Evolutionary conservation across 768 basidiomycete genomes (phyloP).

Genomic region (Dacryopinax primogenitus): DNA sequence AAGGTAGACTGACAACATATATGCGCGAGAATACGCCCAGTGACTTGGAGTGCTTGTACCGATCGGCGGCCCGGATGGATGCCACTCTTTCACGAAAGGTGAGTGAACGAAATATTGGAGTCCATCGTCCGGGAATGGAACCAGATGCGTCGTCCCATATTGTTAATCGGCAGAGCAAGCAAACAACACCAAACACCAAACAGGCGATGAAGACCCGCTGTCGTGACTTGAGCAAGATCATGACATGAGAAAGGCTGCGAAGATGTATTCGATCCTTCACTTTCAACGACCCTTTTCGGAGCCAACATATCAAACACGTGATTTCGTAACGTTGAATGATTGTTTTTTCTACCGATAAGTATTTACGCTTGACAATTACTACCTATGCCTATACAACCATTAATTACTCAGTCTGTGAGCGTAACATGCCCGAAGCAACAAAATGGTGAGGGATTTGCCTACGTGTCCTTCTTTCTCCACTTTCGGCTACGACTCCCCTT

Average conservation of each 20-base stretch:
- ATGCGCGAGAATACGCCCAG: conserved; percentile 20
- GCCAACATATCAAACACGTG: background rate
- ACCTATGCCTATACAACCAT: no score
- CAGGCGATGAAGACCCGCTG: background rate
- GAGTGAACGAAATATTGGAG: background rate
- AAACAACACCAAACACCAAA: background rate
- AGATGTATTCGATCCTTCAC: background rate
- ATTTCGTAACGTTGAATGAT: background rate
- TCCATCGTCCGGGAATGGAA: background rate
- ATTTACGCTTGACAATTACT: background rate
- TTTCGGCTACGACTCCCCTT: no score
- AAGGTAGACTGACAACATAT: conserved; percentile 49
- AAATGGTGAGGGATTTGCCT: no score
- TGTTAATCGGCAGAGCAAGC: background rate
- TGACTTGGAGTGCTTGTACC: background rate
- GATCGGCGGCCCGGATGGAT: background rate
- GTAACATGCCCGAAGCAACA: no score
- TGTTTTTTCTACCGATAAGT: background rate
- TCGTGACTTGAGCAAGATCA: background rate
- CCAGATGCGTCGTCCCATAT: background rate
- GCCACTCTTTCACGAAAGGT: conserved; percentile 3
- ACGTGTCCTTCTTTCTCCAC: no score
- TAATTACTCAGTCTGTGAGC: no score
- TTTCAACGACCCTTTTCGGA: background rate
- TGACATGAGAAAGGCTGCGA: background rate